Evolutionary conservation across 1,284 basidiomycete species (phyloP), one percentile per base, ranked within the genome.

Genomic region (Trichosporon sp.): DNA sequence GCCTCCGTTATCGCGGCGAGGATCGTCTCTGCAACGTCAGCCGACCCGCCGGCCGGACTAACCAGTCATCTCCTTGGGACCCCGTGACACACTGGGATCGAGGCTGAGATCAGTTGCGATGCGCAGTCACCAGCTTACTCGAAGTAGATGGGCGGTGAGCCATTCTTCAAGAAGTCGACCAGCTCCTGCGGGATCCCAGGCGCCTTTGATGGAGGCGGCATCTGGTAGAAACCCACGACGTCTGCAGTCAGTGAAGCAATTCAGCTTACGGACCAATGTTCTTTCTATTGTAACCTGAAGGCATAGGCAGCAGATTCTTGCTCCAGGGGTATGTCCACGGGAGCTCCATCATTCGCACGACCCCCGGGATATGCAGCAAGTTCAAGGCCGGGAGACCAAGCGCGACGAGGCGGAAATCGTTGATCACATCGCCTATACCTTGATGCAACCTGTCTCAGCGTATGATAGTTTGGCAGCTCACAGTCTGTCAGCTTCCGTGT

Each of bases 291-390:
- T 87, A 88, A 71, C 88, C 87, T 6, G 81, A 72, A 0, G 87
- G 88, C 68, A 87, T 87, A 0, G 85, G 85, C 0, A 89, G 85
- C 21, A 89, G 72, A 1, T 83, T 81, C 5, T 86, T 84, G 63
- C 85, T 86, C 83, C 88, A 87, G 68, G 87, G 87, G 71, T 89
- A 89, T 16, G 87, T 87, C 83, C 85, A 87, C 6, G 88, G 88
- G 8, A 88, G 78, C 67, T 86, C 86, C 52, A 87, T 77, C 27
- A 84, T 80, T 66, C 88, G 86, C 3, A 85, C 71, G 23, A 86
- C 75, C 29, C 84, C 83, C 3, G 86, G 84, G 0, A 86, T 86
- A 2, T 83, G 81, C 3, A 81, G 76, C 13, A 84, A 61, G 1
- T 80, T 80, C 2, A 88, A 79, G 0, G 84, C 78, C 19, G 80